A percentile compares a stretch with the other conserved stretches of the same genome.
Evolutionary conservation across 768 basidiomycete species (phyloP).

Genomic region (Coprinopsis sp.): DNA sequence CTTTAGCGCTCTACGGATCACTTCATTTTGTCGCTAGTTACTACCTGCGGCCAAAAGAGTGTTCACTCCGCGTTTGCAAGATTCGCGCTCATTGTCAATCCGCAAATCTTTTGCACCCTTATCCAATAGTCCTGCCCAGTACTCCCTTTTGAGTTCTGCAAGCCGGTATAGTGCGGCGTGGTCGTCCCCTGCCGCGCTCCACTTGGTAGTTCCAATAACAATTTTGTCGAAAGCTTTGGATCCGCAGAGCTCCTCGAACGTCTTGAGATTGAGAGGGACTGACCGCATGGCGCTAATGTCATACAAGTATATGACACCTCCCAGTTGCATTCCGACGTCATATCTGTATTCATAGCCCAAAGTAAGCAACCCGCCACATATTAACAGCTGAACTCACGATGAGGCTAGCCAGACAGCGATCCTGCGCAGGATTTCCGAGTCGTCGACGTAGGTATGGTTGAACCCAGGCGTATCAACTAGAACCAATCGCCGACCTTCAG

Average conservation of each 20-base stretch:
- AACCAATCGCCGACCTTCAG: neutral
- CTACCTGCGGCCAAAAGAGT: neutral
- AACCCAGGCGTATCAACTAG: constrained; percentile 1
- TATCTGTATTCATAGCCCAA: neutral
- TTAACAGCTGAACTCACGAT: neutral
- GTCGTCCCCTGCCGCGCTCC: neutral
- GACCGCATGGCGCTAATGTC: neutral
- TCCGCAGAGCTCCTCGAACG: constrained; percentile 1
- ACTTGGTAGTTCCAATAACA: constrained; percentile 1
- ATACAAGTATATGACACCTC: neutral
- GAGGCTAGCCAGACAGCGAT: constrained; percentile 1
- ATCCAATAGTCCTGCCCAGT: neutral
- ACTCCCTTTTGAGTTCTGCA: neutral
- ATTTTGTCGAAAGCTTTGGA: neutral
- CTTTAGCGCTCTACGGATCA: neutral
- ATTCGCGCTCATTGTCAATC: neutral
- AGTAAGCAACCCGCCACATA: neutral
- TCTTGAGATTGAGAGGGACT: neutral
- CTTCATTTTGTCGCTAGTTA: neutral
- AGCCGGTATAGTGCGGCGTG: neutral
- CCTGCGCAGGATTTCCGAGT: constrained; percentile 2
- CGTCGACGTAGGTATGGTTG: constrained; percentile 3
- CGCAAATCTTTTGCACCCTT: neutral
- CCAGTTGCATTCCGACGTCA: neutral
- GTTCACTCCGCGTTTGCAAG: neutral